Base-by-base conservation (phyloP, 345 rosid genomes). In the Populus tremula region DNA sequence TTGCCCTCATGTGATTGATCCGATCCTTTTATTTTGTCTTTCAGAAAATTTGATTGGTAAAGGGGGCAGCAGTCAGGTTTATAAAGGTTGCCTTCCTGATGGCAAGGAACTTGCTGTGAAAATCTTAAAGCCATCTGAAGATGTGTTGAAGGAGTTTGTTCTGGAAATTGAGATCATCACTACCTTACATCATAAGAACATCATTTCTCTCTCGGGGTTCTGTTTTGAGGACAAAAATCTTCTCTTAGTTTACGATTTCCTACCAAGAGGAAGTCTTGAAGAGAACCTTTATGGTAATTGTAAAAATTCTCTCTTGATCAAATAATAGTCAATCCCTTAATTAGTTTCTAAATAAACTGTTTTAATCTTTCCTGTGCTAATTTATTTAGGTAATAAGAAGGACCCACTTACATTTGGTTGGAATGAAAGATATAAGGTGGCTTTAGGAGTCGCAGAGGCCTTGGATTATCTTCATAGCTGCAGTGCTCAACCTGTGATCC, bases 61-160 rank as follows among this genome's bases (percentile, higher is more conserved):
- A 91, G 99, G 99, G 36, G 99, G 99, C 69, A 91, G 92, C 80
- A 92, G 99, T 74, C 88, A 82, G 61, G 98, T 96, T 39, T 96
- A 91, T 72, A 88, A 84, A 86, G 99, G 99, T 21, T 82, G 88
- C 69, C 88, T 96, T 69, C 91, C 89, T 45, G 95, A 90, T 82
- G 93, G 95, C 68, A 90, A 89, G 83, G 96, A 96, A 86, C 73
- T 96, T 77, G 99, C 99, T 31, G 91, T 94, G 82, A 96, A 96
- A 84, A 78, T 88, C 77, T 78, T 96, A 86, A 92, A 89, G 87
- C 94, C 91, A 69, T 91, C 95, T 69, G 87, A 78, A 23, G 86
- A 89, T 79, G 86, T 85, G 25, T 70, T 91, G 83, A 89, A 90
- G 79, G 98, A 96, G 77, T 94, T 94, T 83, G 84, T 85, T 79